Evolutionary conservation across 1,284 basidiomycete genomes (phyloP).

Genomic region (Malassezia japonica): DNA sequence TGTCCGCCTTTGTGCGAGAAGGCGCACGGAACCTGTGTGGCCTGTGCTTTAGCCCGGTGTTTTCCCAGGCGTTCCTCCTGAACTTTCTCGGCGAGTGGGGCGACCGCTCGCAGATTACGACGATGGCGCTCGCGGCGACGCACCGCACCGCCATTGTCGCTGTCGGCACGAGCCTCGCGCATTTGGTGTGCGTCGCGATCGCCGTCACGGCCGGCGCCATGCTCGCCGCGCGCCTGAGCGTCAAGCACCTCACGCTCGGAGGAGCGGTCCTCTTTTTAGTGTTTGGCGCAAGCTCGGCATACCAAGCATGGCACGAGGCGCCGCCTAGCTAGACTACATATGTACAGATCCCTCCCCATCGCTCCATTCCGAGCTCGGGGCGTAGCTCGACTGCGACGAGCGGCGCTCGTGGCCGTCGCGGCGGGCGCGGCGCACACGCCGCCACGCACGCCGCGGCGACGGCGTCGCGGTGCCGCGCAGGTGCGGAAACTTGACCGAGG

Average conservation of each 20-base stretch:
- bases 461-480: not conserved
- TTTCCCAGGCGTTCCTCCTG: conserved; percentile 86
- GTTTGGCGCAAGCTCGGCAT: conserved; percentile 55
- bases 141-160: conserved; percentile 51
- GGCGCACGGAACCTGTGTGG: conserved; percentile 72
- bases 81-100: conserved; percentile 99
- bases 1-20: conserved; percentile 50
- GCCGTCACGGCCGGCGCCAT: conserved; percentile 12
- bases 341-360: conserved; percentile 12
- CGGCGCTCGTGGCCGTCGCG: not conserved
- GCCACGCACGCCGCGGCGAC: conserved; percentile 5
- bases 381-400: not conserved
- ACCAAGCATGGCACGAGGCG: conserved; percentile 46
- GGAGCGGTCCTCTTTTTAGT: conserved; percentile 72
- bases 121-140: conserved; percentile 87
- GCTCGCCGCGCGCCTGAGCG: conserved; percentile 71
- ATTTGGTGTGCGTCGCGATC: conserved; percentile 11
- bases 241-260: conserved; percentile 81
- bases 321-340: not conserved
- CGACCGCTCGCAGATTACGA: conserved; percentile 91
- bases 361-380: not conserved
- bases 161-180: conserved; percentile 15
- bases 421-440: not conserved
- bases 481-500: conserved; percentile 9
- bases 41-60: conserved; percentile 77